Evolutionary conservation across 2,329 filamentous ascomycete species (phyloP), one percentile per base, ranked within the genome.

Genomic region (Fusarium scirpi): DNA sequence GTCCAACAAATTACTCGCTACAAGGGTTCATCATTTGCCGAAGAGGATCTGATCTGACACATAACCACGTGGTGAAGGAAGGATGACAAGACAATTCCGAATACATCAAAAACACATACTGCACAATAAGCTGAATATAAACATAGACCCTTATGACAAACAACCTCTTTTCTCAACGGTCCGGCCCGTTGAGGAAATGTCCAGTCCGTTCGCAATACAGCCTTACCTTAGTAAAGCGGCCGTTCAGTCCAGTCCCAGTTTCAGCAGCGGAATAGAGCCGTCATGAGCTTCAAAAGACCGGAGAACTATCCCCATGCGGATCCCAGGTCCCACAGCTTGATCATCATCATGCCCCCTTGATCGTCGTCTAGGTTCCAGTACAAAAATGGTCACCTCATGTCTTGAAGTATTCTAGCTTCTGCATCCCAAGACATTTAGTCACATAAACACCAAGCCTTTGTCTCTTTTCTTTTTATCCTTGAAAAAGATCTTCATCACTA

Each of bases 221-320:
- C 20, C 32, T 65, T n/a, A 27, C 20, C 32, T 52, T 52, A 52
- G 49, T 22, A 22, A 27, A 38, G 16, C 30, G 30, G 16, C 48
- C 48, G 48, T 38, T 10, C 48, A 25, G 8, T 38, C 24, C 24
- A 49, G 8, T 18, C 4, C 27, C 25, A 44, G 43, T 24, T 24
- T 38, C 34, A 38, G 34, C 34, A 38, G 63, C 47, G 68, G 67
- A 70, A 62, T 48, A 56, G 52, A 41, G 56, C 68, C 62, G 67
- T 32, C 24, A 11, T n/a, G 18, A 38, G 34, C 34, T 38, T 38
- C 34, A n/a, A n/a, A 38, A 38, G 18, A 0, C 43, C 68, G 68
- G 64, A 62, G 68, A 13, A 57, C 20, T 51, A 51, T 54, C 67
- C 67, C 12, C 32, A 60, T 70, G 24, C 29, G 49, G 67, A 34